Evolutionary conservation across 2,329 filamentous ascomycete species (phyloP).

Genomic region (Cytospora schulzeri): DNA sequence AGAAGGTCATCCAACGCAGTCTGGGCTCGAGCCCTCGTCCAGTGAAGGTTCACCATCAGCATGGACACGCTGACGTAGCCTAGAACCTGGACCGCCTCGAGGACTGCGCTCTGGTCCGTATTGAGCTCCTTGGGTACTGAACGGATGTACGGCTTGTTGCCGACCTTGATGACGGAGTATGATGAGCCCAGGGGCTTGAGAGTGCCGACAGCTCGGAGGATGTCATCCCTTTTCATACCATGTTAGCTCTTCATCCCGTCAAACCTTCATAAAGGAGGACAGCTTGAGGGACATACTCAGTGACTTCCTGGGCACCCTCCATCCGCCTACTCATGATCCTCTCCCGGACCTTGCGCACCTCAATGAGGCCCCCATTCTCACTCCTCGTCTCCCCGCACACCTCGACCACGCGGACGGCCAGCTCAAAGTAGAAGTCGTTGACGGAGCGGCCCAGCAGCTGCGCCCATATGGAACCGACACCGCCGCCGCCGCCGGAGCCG

Average conservation of each 20-base stretch:
- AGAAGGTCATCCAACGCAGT: constrained; percentile 91
- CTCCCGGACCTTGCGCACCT: constrained; percentile 77
- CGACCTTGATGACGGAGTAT: constrained; percentile 82
- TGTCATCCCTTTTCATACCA: constrained; percentile 67
- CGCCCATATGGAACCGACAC: constrained; percentile 82
- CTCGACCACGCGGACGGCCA: constrained; percentile 93
- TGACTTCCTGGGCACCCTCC: constrained; percentile 77
- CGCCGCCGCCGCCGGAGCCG: constrained; percentile 27
- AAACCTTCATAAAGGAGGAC: neutral
- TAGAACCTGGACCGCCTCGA: constrained; percentile 87
- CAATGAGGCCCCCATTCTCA: constrained; percentile 92
- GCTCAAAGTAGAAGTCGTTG: constrained; percentile 98
- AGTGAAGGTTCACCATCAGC: constrained; percentile 81
- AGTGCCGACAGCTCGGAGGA: constrained; percentile 84
- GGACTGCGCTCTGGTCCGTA: constrained; percentile 86
- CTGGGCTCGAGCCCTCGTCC: constrained; percentile 81
- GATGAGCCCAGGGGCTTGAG: constrained; percentile 85
- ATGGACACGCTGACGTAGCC: constrained; percentile 90
- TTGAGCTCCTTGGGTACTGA: constrained; percentile 95
- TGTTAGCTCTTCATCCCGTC: neutral
- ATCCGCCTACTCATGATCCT: constrained; percentile 72
- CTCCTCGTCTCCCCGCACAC: constrained; percentile 82
- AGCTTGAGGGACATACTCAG: constrained; percentile 61
- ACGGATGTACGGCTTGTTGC: constrained; percentile 82
- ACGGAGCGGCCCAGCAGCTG: constrained; percentile 89